These are phyloP conservation scores for Backusella circina DNA, from an alignment of 192 early-diverging fungal genomes.

Conservation along the genomic window DNA sequence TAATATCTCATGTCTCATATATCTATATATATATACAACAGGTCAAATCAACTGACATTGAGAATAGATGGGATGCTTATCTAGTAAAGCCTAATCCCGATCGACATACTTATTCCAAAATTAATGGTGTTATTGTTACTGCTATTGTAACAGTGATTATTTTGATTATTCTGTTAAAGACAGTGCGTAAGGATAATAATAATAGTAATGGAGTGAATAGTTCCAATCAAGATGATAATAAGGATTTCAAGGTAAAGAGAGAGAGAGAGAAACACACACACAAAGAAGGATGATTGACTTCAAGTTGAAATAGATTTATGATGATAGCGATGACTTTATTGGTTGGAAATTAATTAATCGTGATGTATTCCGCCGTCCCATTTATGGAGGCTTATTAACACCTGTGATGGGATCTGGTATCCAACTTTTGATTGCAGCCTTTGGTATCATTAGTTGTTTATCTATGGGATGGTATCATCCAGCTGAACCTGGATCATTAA, in stretches of 20 bases:
- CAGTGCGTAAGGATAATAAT: constrained; percentile 57
- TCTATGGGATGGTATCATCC: constrained; percentile 16
- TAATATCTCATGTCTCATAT: no score
- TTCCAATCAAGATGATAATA: constrained; percentile 31
- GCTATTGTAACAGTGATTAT: constrained; percentile 65
- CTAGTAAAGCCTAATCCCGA: constrained; percentile 45
- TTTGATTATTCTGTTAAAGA: constrained; percentile 63
- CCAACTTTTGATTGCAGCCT: constrained; percentile 57
- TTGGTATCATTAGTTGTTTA: constrained; percentile 32
- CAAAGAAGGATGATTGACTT: background rate
- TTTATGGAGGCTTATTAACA: constrained; percentile 60
- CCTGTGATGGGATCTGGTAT: constrained; percentile 71
- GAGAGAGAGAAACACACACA: background rate
- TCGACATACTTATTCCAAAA: constrained; percentile 65
- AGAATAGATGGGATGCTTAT: constrained; percentile 66
- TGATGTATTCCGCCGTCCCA: constrained; percentile 73
- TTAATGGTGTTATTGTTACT: constrained; percentile 66
- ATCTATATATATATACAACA: no score
- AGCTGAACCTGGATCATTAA: constrained; percentile 22
- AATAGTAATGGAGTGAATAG: constrained; percentile 26
- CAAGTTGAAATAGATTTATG: constrained; percentile 5
- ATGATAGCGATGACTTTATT: constrained; percentile 51
- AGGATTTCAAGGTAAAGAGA: constrained; percentile 34
- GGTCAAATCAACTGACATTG: constrained; percentile 22
- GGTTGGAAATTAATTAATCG: constrained; percentile 79